Evolutionary conservation across 176 grass and related monocot genomes (phyloP).

Genomic region (Carex pumila): DNA sequence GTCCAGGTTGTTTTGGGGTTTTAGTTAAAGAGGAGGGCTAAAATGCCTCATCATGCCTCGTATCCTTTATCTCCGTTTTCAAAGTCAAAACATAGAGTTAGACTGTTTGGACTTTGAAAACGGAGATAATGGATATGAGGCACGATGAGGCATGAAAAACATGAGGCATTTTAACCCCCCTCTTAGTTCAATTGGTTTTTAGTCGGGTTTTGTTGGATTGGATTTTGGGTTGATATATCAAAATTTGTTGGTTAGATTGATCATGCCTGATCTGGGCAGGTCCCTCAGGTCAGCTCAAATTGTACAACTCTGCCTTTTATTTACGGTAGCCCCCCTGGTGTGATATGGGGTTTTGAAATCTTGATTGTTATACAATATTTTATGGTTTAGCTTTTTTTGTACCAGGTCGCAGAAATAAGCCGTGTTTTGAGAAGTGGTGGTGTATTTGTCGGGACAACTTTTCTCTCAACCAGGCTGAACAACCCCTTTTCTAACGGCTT

Average conservation of each 20-base stretch:
- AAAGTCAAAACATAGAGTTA: too few relatives aligned
- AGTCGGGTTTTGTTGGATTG: not conserved
- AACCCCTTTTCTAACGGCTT: constrained; percentile 49
- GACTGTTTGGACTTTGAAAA: too few relatives aligned
- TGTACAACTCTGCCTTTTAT: not conserved
- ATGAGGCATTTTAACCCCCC: too few relatives aligned
- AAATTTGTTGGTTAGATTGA: not conserved
- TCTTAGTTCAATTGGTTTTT: not conserved
- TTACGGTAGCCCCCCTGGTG: not conserved
- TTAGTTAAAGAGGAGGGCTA: not conserved
- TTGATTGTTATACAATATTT: constrained; percentile 19
- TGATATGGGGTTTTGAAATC: not conserved
- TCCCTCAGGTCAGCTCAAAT: not conserved
- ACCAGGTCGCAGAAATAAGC: constrained; percentile 88
- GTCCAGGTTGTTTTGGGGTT: not conserved
- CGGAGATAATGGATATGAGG: too few relatives aligned
- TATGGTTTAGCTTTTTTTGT: not conserved
- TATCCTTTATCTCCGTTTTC: too few relatives aligned
- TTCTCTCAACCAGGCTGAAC: constrained; percentile 58
- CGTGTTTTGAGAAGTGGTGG: constrained; percentile 78
- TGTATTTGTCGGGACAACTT: constrained; percentile 83
- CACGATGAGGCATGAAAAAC: too few relatives aligned
- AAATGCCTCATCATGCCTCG: too few relatives aligned
- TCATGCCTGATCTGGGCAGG: not conserved
- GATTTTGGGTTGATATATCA: not conserved